phyloP scores from a whole-genome alignment of 306 rosid genomes.

The Pterocarpus macrocarpus region DNA sequence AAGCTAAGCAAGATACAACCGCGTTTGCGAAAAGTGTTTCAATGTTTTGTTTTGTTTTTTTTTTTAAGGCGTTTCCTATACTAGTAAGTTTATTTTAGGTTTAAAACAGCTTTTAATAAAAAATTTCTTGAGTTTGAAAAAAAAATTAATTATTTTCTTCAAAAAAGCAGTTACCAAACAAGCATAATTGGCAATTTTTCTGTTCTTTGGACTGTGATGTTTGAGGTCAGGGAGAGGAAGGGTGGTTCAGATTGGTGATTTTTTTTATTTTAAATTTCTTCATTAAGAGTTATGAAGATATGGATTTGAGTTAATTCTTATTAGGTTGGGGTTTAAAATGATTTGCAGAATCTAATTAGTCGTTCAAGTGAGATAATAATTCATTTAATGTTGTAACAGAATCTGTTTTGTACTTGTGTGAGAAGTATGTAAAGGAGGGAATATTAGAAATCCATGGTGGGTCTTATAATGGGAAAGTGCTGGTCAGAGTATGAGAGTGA shows the following conservation, averaged over 20 bases:
- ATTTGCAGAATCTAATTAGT: conserved; percentile 9
- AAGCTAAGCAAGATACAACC: not conserved
- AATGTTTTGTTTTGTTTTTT: not conserved
- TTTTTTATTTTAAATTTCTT: not conserved
- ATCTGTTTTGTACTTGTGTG: conserved; percentile 15
- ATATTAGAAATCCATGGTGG: not conserved
- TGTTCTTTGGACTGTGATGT: not conserved
- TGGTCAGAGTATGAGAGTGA: not conserved
- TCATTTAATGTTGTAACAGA: conserved; percentile 22
- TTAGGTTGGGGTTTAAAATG: not conserved
- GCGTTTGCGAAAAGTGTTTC: conserved; percentile 4
- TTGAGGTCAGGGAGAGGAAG: not conserved
- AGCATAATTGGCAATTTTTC: not conserved
- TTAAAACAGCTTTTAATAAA: too few species aligned
- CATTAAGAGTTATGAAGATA: conserved; percentile 8
- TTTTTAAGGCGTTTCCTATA: not conserved
- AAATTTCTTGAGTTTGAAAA: too few species aligned
- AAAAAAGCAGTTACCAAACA: too few species aligned
- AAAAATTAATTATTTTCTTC: too few species aligned
- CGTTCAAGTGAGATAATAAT: conserved; percentile 10
- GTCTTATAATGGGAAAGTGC: conserved; percentile 13
- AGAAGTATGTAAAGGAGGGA: conserved; percentile 18
- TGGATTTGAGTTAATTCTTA: not conserved
- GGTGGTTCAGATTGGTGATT: not conserved
- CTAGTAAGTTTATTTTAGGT: not conserved